phyloP scores from a whole-genome alignment of 192 early-diverging fungal species.

The Nowakowskiella sp. region DNA sequence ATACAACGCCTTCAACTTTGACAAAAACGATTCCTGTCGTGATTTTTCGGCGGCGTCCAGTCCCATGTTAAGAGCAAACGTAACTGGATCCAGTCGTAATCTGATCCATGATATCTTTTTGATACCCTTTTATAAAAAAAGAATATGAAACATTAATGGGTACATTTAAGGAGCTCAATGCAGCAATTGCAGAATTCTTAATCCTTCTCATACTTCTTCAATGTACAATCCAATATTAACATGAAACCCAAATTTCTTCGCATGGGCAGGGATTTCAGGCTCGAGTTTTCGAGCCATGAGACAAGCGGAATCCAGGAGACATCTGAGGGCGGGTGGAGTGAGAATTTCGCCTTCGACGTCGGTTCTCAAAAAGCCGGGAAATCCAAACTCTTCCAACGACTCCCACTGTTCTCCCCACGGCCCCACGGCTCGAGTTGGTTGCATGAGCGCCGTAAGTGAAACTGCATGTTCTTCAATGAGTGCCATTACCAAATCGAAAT shows the following conservation, averaged over 20 bases:
- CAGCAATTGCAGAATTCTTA: neutral
- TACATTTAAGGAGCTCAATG: neutral
- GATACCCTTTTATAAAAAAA: neutral
- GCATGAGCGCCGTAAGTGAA: too few species aligned
- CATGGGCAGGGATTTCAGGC: neutral
- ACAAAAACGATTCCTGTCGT: neutral
- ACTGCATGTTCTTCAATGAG: too few species aligned
- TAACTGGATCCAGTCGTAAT: neutral
- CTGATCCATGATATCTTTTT: neutral
- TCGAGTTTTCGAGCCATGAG: neutral
- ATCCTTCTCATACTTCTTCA: neutral
- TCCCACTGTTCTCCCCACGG: too few species aligned
- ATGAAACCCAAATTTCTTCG: neutral
- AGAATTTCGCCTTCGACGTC: neutral
- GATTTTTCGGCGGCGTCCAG: neutral
- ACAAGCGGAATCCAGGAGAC: neutral
- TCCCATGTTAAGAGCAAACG: neutral
- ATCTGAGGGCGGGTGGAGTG: neutral
- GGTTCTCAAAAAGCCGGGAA: neutral
- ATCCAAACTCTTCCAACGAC: neutral
- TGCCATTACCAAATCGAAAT: too few species aligned
- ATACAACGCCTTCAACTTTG: neutral
- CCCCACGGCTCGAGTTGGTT: too few species aligned
- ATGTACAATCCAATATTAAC: neutral
- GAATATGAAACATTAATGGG: too few species aligned